These are phyloP conservation scores for Eucommia ulmoides DNA, from an alignment of 257 asterid genomes.

Conservation along the genomic window DNA sequence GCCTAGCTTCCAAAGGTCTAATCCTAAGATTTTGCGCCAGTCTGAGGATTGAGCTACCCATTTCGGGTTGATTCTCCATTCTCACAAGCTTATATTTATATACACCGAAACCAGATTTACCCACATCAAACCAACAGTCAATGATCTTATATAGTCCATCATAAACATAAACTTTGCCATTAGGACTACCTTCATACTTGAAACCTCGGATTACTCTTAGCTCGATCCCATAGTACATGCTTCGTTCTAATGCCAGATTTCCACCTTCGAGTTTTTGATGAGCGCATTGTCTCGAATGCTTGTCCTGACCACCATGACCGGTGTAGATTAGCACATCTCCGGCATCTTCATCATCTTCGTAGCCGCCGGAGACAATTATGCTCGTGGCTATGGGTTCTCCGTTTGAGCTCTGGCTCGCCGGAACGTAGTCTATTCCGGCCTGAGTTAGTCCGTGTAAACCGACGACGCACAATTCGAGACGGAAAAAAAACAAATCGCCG, in stretches of 20 bases:
- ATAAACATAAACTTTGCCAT: conserved; percentile 69
- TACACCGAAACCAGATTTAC: conserved; percentile 75
- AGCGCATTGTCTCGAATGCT: conserved; percentile 44
- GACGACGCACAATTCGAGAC: conserved; percentile 74
- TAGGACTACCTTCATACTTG: conserved; percentile 58
- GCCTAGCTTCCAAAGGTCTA: conserved; percentile 40
- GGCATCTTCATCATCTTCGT: conserved; percentile 71
- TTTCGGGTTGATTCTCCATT: conserved; percentile 47
- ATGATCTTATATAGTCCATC: conserved; percentile 63
- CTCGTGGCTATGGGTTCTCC: conserved; percentile 91
- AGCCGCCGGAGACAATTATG: conserved; percentile 80
- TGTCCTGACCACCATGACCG: conserved; percentile 96
- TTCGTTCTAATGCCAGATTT: conserved; percentile 74
- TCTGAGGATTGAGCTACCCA: conserved; percentile 57
- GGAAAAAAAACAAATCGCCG: conserved; percentile 71
- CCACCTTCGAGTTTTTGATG: conserved; percentile 78
- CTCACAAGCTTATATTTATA: conserved; percentile 59
- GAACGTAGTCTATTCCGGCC: conserved; percentile 77
- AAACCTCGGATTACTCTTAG: conserved; percentile 80
- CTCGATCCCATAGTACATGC: conserved; percentile 72
- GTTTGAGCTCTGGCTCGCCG: conserved; percentile 62
- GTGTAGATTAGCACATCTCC: conserved; percentile 80
- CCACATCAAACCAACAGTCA: conserved; percentile 67
- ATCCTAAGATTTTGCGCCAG: conserved; percentile 41
- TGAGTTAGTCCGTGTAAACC: conserved; percentile 85